These are phyloP conservation scores for Lachnellula cervina DNA, from an alignment of 2,329 filamentous ascomycete genomes.

Conservation along the genomic window DNA sequence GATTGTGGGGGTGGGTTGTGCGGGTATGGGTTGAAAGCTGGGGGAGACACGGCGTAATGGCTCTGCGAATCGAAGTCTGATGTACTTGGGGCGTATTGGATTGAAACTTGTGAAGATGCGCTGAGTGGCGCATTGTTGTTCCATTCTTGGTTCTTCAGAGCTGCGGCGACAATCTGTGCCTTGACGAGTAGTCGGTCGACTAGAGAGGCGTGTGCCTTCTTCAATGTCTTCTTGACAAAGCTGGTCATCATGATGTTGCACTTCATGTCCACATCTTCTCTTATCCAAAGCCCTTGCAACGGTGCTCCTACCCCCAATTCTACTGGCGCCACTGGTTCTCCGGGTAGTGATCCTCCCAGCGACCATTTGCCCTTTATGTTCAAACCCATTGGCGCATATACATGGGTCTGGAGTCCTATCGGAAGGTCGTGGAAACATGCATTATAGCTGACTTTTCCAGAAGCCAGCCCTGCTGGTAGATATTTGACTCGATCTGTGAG, in stretches of 20 bases:
- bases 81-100: not conserved
- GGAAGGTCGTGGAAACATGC: slow-evolving; percentile 74
- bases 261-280: slow-evolving; percentile 80
- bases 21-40: not conserved
- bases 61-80: not conserved
- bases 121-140: not conserved
- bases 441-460: slow-evolving; percentile 69
- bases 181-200: slow-evolving; percentile 59
- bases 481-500: slow-evolving; percentile 74
- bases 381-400: slow-evolving; percentile 76
- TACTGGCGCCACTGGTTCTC: slow-evolving; percentile 59
- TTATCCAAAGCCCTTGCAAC: slow-evolving; percentile 65
- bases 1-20: not conserved
- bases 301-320: slow-evolving; percentile 66
- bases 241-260: slow-evolving; percentile 71
- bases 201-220: slow-evolving; percentile 66
- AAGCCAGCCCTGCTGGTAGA: slow-evolving; percentile 58
- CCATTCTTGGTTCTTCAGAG: slow-evolving; percentile 14
- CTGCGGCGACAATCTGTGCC: slow-evolving; percentile 34
- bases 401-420: slow-evolving; percentile 73
- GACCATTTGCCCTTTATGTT: slow-evolving; percentile 77
- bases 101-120: not conserved
- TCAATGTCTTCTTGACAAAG: slow-evolving; percentile 80
- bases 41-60: not conserved
- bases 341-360: slow-evolving; percentile 65